Base-by-base conservation (phyloP, 192 early-diverging fungal species). In the Gamsiella multidivaricata region DNA sequence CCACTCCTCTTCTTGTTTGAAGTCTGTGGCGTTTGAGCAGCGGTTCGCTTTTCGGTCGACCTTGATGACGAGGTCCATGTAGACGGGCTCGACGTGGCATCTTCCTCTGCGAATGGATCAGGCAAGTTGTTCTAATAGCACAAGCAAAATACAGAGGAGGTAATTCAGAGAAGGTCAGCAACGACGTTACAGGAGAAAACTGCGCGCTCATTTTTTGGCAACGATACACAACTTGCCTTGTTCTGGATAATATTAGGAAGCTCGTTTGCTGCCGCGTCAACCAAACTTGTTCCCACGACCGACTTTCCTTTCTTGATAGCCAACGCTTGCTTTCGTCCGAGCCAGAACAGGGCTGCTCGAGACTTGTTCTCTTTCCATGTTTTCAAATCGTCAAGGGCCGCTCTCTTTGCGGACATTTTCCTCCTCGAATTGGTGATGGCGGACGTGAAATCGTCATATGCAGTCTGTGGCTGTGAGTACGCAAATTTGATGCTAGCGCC, bases 241-340 rank as follows among this genome's bases (percentile, higher is more conserved):
- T n/a, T n/a, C n/a, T 65, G 36, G 52, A 65, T 65, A 50, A 25
- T 25, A 20, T 8, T 43, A 25, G 51, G 62, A 52, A 54, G 49
- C 62, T 54, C 62, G n/a, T 43, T 53, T 29, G 62, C 43, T 54
- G 52, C 52, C n/a, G 52, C 62, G 39, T 54, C 51, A 45, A 65
- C 52, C 62, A 54, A 45, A 54, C 62, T 51, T 65, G 22, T 65
- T n/a, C 28, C 32, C 31, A 51, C 62, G 36, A 43, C 61, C 20
- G 62, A 65, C 28, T 54, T 65, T 43, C 61, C 61, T 65, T 43
- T 65, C 33, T 12, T 42, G 54, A 53, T 65, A n/a, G 62, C 47
- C 20, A 43, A 41, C 34, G 52, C 53, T 37, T 65, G 37, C 54
- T 26, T 65, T 51, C 54, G 37, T 39, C 29, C 47, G 18, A 63